phyloP scores from a whole-genome alignment of 495 filamentous ascomycete genomes.

The Trichoderma reesei region DNA sequence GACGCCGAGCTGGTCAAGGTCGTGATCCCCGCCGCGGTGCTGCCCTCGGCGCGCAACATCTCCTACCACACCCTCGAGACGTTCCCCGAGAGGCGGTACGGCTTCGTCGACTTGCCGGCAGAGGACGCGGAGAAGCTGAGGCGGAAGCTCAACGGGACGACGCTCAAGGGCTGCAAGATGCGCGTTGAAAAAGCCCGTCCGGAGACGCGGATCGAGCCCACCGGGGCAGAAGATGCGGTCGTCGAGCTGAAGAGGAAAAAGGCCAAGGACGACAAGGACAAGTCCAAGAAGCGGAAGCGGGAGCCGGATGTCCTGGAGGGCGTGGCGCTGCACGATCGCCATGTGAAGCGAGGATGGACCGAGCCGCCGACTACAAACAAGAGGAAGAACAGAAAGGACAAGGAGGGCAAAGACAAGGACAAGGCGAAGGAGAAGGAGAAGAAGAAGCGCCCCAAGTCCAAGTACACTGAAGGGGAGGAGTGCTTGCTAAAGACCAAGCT shows the following conservation, averaged over 20 bases:
- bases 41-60: constrained; percentile 57
- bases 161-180: constrained; percentile 77
- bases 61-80: constrained; percentile 76
- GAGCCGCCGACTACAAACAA: constrained; percentile 42
- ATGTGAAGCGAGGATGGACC: constrained; percentile 88
- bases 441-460: constrained; percentile 51
- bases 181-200: constrained; percentile 69
- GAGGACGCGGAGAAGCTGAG: constrained; percentile 79
- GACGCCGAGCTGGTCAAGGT: constrained; percentile 57
- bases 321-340: constrained; percentile 60
- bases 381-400: constrained; percentile 41
- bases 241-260: constrained; percentile 31
- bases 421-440: constrained; percentile 47
- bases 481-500: constrained; percentile 74
- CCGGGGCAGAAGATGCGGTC: constrained; percentile 28
- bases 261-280: constrained; percentile 25
- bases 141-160: constrained; percentile 85
- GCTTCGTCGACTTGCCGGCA: constrained; percentile 70
- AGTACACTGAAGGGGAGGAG: constrained; percentile 67
- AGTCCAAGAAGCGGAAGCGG: constrained; percentile 53
- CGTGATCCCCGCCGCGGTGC: constrained; percentile 58
- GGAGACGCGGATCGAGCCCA: constrained; percentile 24
- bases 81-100: constrained; percentile 84
- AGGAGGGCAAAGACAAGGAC: constrained; percentile 38
- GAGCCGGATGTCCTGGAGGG: constrained; percentile 57